These are phyloP conservation scores for Solanum chaucha DNA, from an alignment of 257 asterid species.

Conservation along the genomic window DNA sequence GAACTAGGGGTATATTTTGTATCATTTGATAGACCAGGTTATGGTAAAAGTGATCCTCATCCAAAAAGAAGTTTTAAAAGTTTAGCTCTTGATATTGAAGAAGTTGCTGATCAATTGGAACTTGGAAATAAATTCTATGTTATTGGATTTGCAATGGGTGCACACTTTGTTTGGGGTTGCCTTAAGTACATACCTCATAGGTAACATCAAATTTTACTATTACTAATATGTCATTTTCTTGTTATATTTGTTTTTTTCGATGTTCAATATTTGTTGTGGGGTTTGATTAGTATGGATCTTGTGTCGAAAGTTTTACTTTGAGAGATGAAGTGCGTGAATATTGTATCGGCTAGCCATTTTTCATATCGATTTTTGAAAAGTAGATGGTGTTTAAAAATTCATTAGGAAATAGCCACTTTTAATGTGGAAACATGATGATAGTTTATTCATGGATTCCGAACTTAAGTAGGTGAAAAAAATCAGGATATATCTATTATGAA, in stretches of 20 bases:
- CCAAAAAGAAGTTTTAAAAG: slow-evolving; percentile 36
- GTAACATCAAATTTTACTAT: slow-evolving; percentile 4
- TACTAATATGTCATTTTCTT: background rate
- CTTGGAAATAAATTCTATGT: slow-evolving; percentile 40
- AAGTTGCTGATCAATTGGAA: slow-evolving; percentile 28
- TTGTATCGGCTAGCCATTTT: background rate
- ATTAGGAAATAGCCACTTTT: background rate
- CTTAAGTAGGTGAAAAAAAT: background rate
- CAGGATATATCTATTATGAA: background rate
- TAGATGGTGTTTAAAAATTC: background rate
- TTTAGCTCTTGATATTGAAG: slow-evolving; percentile 37
- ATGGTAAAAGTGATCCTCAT: slow-evolving; percentile 59
- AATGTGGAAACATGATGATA: background rate
- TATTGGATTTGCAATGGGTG: slow-evolving; percentile 47
- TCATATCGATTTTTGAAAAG: background rate
- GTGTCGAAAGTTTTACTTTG: background rate
- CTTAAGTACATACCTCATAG: slow-evolving; percentile 43
- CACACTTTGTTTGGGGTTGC: slow-evolving; percentile 50
- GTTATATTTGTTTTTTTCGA: background rate
- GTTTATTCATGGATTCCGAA: background rate
- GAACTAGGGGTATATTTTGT: slow-evolving; percentile 38
- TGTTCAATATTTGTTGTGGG: background rate
- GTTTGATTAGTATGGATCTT: background rate
- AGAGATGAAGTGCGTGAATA: background rate
- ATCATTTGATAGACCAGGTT: slow-evolving; percentile 51